Evolutionary conservation across 805 yeast species (phyloP).

Genomic region (Phaffomyces opuntiae): DNA sequence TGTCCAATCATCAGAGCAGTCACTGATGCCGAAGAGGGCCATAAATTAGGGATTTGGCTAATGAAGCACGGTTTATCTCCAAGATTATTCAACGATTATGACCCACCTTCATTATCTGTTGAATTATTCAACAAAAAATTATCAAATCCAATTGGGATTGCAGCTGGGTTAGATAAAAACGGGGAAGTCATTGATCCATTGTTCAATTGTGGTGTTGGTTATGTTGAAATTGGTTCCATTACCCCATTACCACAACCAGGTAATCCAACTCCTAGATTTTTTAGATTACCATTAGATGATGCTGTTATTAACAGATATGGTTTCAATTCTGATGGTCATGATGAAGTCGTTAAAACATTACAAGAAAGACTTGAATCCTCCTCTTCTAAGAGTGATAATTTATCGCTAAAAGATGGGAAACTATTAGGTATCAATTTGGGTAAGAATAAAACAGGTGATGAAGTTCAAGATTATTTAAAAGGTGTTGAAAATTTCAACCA

Average conservation of each 20-base stretch:
- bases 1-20: constrained; percentile 68
- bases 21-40: constrained; percentile 85
- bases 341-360: constrained; percentile 60
- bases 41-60: constrained; percentile 60
- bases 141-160: constrained; percentile 80
- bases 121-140: constrained; percentile 58
- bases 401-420: constrained; percentile 55
- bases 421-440: constrained; percentile 83
- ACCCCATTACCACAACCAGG: constrained; percentile 94
- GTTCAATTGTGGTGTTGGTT: constrained; percentile 73
- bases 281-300: constrained; percentile 74
- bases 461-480: constrained; percentile 72
- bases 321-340: constrained; percentile 87
- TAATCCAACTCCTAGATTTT: constrained; percentile 88
- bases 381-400: constrained; percentile 13
- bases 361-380: constrained; percentile 49
- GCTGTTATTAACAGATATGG: constrained; percentile 95
- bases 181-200: constrained; percentile 86
- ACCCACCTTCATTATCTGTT: constrained; percentile 47
- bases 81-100: constrained; percentile 44
- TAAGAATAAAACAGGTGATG: constrained; percentile 89
- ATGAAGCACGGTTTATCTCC: constrained; percentile 70
- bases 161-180: constrained; percentile 94
- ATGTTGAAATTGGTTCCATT: constrained; percentile 88
- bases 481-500: constrained; percentile 82